These are phyloP conservation scores for Capsicum baccatum DNA, from an alignment of 257 asterid species.

Conservation along the genomic window DNA sequence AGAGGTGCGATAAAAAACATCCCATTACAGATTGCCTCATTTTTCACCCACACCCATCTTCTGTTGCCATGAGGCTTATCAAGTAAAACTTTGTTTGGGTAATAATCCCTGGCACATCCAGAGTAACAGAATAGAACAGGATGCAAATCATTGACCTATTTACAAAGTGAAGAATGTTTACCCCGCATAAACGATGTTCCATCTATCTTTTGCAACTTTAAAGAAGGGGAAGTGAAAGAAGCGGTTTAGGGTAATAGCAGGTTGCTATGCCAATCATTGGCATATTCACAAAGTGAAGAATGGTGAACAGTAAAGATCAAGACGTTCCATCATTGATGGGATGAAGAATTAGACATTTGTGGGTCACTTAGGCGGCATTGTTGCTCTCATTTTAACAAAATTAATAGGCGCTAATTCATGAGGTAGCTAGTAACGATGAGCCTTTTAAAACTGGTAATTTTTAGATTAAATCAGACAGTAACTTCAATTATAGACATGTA, in stretches of 20 bases:
- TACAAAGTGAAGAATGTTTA: neutral
- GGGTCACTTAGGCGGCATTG: neutral
- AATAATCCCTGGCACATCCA: constrained; percentile 7
- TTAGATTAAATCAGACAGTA: neutral
- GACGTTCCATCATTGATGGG: neutral
- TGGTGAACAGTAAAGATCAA: neutral
- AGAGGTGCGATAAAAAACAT: neutral
- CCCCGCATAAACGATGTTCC: neutral
- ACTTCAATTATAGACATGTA: neutral
- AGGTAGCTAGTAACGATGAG: neutral
- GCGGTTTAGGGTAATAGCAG: neutral
- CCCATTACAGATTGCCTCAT: neutral
- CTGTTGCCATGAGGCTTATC: neutral
- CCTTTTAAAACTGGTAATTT: neutral
- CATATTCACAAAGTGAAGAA: too few relatives aligned
- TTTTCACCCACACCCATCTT: neutral
- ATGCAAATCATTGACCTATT: constrained; percentile 9
- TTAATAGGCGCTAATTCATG: neutral
- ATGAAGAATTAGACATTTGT: neutral
- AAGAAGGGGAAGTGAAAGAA: neutral
- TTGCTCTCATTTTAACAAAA: neutral
- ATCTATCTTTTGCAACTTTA: constrained; percentile 5
- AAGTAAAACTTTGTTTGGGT: neutral
- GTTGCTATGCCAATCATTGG: neutral
- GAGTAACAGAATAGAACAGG: neutral